A percentile compares a stretch with the other conserved stretches of the same genome.
Conservation (phyloP, 2,329 filamentous ascomycete species). For the Domatiomyces globalis region DNA sequence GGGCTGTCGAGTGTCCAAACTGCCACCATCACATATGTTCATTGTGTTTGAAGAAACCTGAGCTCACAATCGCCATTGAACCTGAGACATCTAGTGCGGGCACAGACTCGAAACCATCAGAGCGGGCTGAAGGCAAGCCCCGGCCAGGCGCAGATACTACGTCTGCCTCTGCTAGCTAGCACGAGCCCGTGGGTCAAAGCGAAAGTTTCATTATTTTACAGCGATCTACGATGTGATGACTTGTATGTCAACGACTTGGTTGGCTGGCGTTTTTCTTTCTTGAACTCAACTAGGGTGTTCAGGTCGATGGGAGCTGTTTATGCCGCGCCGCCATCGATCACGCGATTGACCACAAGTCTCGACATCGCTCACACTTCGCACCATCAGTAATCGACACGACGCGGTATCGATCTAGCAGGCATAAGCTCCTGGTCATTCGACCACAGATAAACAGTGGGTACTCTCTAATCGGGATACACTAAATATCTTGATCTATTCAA, state of each 20-base stretch:
- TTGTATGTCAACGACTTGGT: neutral
- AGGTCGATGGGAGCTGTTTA: no score
- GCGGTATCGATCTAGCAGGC: no score
- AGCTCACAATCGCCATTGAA: slow-evolving; percentile 4
- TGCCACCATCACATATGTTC: slow-evolving; percentile 15
- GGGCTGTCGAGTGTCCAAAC: slow-evolving; percentile 11
- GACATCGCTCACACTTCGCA: no score
- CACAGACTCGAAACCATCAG: neutral
- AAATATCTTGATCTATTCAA: no score
- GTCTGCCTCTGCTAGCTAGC: neutral
- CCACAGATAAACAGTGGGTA: no score
- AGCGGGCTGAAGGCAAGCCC: neutral
- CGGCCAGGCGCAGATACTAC: neutral
- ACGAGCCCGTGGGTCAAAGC: neutral
- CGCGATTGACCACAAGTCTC: no score
- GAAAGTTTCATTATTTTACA: neutral
- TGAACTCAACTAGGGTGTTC: no score
- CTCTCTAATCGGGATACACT: neutral
- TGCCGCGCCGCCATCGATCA: no score
- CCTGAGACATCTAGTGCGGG: neutral
- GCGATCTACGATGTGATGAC: neutral
- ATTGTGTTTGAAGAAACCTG: slow-evolving; percentile 11
- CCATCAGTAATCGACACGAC: no score
- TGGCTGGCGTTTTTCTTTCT: neutral
- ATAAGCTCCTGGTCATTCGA: no score